These are phyloP conservation scores for Kuraishia piskuri DNA, from an alignment of 805 yeast species.

Conservation along the genomic window DNA sequence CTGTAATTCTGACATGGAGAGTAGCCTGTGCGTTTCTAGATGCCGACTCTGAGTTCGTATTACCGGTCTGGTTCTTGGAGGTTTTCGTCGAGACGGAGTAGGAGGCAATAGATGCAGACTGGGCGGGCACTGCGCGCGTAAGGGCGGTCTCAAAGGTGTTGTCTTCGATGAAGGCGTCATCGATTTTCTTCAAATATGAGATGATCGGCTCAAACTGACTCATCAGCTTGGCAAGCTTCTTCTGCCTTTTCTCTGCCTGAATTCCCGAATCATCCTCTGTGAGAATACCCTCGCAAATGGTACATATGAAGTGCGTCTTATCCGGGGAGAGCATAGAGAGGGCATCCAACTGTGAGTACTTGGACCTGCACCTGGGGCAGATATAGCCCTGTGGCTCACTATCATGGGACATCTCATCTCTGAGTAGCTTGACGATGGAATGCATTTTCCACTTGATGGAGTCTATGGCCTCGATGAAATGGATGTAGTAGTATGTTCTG, in stretches of 20 bases:
- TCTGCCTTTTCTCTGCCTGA: conserved; percentile 75
- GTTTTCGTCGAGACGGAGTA: conserved; percentile 49
- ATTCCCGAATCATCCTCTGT: conserved; percentile 85
- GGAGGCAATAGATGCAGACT: conserved; percentile 58
- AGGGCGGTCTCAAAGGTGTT: conserved; percentile 84
- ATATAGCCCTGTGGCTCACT: conserved; percentile 91
- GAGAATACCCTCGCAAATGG: conserved; percentile 67
- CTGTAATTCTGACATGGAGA: conserved; percentile 82
- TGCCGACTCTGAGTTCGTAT: conserved; percentile 12
- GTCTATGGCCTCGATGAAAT: conserved; percentile 89
- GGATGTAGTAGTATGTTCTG: conserved; percentile 79
- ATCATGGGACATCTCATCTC: conserved; percentile 75
- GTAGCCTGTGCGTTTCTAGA: conserved; percentile 60
- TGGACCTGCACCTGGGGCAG: conserved; percentile 78
- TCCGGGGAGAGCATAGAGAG: conserved; percentile 75
- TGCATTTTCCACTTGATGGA: conserved; percentile 96
- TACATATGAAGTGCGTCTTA: conserved; percentile 73
- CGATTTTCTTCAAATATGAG: conserved; percentile 71
- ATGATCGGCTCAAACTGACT: conserved; percentile 84
- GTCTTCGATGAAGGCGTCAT: conserved; percentile 72
- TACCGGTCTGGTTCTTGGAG: conserved; percentile 16
- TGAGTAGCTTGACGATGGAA: conserved; percentile 66
- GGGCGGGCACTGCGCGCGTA: conserved; percentile 79
- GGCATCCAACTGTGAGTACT: conserved; percentile 83
- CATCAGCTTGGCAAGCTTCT: conserved; percentile 76